Percentiles rank a stretch among this genome's conserved stretches.
phyloP scores from a whole-genome alignment of 1,284 basidiomycete species.

The Lignosus rhinocerotis region DNA sequence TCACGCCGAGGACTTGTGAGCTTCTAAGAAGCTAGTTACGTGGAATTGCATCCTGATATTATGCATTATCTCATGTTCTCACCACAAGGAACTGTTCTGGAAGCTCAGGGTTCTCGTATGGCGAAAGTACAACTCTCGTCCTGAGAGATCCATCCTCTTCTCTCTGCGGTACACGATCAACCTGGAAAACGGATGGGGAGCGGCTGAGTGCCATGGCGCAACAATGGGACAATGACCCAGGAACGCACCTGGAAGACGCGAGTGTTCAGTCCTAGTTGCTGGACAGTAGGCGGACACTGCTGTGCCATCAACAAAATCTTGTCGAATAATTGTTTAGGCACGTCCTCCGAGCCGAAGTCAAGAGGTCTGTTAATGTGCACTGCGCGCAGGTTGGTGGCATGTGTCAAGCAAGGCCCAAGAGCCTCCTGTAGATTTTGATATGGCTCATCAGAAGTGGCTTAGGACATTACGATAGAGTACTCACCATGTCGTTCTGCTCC shows the following conservation, averaged over 20 bases:
- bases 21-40: neutral
- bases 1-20: neutral
- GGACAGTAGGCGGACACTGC: constrained; percentile 32
- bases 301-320: constrained; percentile 30
- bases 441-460: neutral
- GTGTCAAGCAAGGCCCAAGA: constrained; percentile 31
- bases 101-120: constrained; percentile 64
- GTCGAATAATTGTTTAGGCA: constrained; percentile 24
- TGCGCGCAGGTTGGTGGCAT: constrained; percentile 42
- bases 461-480: neutral
- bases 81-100: constrained; percentile 75
- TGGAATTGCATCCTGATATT: neutral
- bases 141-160: constrained; percentile 40
- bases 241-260: constrained; percentile 49
- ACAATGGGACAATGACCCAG: neutral
- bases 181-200: constrained; percentile 36
- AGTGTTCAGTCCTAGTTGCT: constrained; percentile 40
- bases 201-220: neutral
- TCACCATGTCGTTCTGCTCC: constrained; percentile 48
- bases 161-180: constrained; percentile 41
- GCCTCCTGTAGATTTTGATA: constrained; percentile 35
- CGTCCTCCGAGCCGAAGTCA: constrained; percentile 32
- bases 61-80: constrained; percentile 37
- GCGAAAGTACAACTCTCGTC: constrained; percentile 42
- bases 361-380: constrained; percentile 55